Evolutionary conservation across 2,329 filamentous ascomycete genomes (phyloP).

Genomic region (Nemania diffusa): DNA sequence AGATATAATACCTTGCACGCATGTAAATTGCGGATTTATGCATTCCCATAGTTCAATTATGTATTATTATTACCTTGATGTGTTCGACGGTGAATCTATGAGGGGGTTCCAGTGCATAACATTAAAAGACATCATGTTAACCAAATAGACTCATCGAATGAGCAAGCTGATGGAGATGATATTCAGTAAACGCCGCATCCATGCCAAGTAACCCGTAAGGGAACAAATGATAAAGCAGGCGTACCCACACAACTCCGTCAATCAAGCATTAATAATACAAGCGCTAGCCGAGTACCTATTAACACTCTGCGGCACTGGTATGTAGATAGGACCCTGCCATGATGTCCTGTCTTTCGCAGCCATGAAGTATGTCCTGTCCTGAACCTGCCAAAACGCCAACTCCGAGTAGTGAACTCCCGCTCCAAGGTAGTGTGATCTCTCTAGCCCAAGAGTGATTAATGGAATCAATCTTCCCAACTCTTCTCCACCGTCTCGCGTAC

Average conservation of each 20-base stretch:
- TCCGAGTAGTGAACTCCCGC: slow-evolving; percentile 25
- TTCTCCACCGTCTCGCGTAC: slow-evolving; percentile 98
- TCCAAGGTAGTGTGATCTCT: slow-evolving; percentile 7
- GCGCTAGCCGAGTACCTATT: slow-evolving; percentile 21
- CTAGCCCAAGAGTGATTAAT: slow-evolving; percentile 2
- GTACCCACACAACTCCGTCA: slow-evolving; percentile 16
- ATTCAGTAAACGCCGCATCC: slow-evolving; percentile 27
- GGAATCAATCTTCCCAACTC: slow-evolving; percentile 89
- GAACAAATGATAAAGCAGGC: slow-evolving; percentile 11
- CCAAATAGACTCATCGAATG: not conserved
- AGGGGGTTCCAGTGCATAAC: not conserved
- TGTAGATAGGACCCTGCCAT: slow-evolving; percentile 16
- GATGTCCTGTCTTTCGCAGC: slow-evolving; percentile 20
- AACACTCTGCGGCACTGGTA: slow-evolving; percentile 9
- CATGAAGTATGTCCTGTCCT: slow-evolving; percentile 20
- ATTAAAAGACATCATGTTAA: not conserved
- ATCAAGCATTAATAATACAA: slow-evolving; percentile 16
- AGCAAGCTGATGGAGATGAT: slow-evolving; percentile 17
- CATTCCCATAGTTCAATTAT: slow-evolving; percentile 6
- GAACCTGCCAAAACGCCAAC: slow-evolving; percentile 36
- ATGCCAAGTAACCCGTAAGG: slow-evolving; percentile 26
- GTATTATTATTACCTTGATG: not conserved
- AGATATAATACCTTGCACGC: not conserved
- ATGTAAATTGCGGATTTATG: slow-evolving; percentile 29
- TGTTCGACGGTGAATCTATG: not conserved